Evolutionary conservation across 2,329 filamentous ascomycete species (phyloP), one percentile per base, ranked within the genome.

Genomic region (Apiospora hydei): DNA sequence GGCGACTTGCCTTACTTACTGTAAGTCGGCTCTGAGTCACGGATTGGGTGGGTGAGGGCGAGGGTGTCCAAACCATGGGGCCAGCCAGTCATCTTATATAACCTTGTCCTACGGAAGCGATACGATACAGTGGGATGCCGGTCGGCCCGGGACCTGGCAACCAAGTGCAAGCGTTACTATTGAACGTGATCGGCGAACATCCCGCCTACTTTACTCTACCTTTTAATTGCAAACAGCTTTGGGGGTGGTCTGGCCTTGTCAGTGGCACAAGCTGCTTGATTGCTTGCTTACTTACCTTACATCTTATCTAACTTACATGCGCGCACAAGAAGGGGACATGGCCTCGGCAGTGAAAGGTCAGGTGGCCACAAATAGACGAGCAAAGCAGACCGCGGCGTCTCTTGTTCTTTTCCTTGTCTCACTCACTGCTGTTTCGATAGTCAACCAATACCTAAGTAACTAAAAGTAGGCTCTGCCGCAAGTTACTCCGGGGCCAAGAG

Each of bases 61-160:
- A 30, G 10, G 49, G n/a, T 24, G n/a, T 24, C 24, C 51, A 53
- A 26, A 30, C 47, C 47, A 51, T 14, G 26, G 26, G 24, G 16
- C 30, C 30, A 64, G 57, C 57, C 57, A 64, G 57, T 64, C 57
- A 64, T 64, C 34, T 64, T 64, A 64, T 64, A 64, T 64, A 38
- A 41, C 57, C 8, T n/a, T 64, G 57, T 41, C 18, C n/a, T 64
- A 64, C 57, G 57, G 34, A 41, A n/a, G 57, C 16, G 16, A 38
- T 61, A 26, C 53, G 51, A 57, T 57, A 57, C 51, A 26, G 51
- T 26, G 53, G 53, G 53, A 61, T 61, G 53, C 38, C 30, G 53
- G 53, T 21, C 53, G 53, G 53, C 53, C 53, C 26, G 30, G 30
- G 53, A 38, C 53, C 53, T 61, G 30, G 53, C 16, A n/a, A 11